phyloP scores from a whole-genome alignment of 805 yeast species.

The Candida vartiovaarae region DNA sequence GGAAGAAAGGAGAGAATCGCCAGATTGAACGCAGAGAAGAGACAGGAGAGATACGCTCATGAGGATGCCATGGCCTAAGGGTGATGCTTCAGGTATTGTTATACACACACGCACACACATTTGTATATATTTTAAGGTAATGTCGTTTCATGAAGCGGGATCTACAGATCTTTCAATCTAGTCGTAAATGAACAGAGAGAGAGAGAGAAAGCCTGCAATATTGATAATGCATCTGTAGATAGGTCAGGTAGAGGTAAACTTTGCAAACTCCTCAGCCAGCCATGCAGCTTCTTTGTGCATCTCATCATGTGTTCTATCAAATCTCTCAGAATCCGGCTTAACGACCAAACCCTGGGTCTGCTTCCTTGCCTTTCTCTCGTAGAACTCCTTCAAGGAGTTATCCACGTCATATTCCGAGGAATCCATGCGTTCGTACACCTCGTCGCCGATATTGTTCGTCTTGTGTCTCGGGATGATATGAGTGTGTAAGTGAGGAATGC shows the following conservation, averaged over 20 bases:
- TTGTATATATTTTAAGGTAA: too few species aligned
- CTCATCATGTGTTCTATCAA: conserved; percentile 48
- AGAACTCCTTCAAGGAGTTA: conserved; percentile 24
- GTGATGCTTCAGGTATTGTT: background rate
- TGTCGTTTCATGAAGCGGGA: too few species aligned
- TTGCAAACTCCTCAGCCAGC: conserved; percentile 35
- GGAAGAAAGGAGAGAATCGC: conserved; percentile 63
- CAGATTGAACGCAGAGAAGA: conserved; percentile 39
- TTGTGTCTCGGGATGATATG: conserved; percentile 84
- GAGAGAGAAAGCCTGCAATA: too few species aligned
- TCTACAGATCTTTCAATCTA: too few species aligned
- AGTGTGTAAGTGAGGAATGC: conserved; percentile 92
- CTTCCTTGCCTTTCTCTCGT: conserved; percentile 24
- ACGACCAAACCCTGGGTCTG: conserved; percentile 23
- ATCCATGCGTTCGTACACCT: conserved; percentile 63
- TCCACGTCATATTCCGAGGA: conserved; percentile 39
- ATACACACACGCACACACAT: background rate
- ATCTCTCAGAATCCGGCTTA: conserved; percentile 46
- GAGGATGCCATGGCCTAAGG: conserved; percentile 18
- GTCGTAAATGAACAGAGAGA: too few species aligned
- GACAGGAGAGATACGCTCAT: conserved; percentile 22
- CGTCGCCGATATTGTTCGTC: conserved; percentile 56
- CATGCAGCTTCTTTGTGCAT: conserved; percentile 69
- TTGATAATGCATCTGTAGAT: too few species aligned
- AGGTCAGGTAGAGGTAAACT: conserved; percentile 1